Base-by-base conservation (phyloP, 2,329 filamentous ascomycete species). In the Passalora sequoiae region DNA sequence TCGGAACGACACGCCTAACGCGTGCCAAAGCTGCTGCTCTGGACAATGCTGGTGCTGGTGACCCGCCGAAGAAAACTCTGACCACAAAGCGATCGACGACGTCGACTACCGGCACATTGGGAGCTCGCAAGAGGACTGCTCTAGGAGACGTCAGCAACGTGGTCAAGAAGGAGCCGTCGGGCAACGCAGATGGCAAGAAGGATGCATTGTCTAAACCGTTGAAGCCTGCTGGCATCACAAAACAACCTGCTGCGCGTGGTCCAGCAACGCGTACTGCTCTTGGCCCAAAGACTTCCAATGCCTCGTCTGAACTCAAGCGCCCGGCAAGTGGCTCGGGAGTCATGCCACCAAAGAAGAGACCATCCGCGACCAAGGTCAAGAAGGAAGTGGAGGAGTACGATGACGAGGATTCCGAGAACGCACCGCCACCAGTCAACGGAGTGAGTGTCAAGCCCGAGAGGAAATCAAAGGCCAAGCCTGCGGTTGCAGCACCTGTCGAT, bases 101-200 rank as follows among this genome's bases (percentile, higher is more conserved):
- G 37, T 64, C 68, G 49, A 42, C 49, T 27, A 68, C 63, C 50
- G 68, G 73, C 59, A 67, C 74, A 36, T 74, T 56, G 13, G 57
- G 44, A 54, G 40, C 58, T 55, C 48, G 64, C 73, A 92, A 86
- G 72, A 87, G 92, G 62, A 79, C 84, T 58, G 89, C 87, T 37
- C 77, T 98, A 27, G 89, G 86, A 46, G 92, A 98, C 72, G 85
- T 96, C 57, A 97, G 89, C 78, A 98, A 98, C 70, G 84, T 94
- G 52, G 81, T 81, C 59, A 97, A 96, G 67, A 76, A 77, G 36
- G 85, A 86, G 41, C 74, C 68, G 4, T 71, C 68, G 45, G 63
- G 65, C 37, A 95, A 94, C 75, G 69, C 73, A 33, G 65, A 72
- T 27, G 68, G 68, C 29, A 74, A 72, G 62, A 83, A 75, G 60